A percentile compares a stretch with the other conserved stretches of the same genome.
These are phyloP conservation scores for Termitomyces sp. DNA, from an alignment of 768 basidiomycete species.

Conservation along the genomic window DNA sequence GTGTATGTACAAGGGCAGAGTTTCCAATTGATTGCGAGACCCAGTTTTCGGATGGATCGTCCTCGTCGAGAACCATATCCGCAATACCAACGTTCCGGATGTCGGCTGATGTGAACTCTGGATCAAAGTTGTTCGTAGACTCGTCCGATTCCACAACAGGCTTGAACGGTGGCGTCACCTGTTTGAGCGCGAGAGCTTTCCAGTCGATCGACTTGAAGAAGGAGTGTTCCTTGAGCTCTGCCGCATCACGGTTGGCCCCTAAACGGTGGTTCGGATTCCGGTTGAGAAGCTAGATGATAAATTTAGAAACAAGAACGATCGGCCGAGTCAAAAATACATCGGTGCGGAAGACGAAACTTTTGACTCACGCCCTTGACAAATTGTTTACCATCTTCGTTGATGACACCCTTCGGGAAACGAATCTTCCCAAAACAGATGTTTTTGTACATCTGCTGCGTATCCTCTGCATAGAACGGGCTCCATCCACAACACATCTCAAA, in stretches of 20 bases:
- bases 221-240: constrained; percentile 90
- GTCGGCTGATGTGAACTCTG: constrained; percentile 94
- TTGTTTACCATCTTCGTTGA: constrained; percentile 96
- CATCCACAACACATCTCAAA: constrained; percentile 99
- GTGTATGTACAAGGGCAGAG: constrained; percentile 45
- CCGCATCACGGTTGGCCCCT: constrained; percentile 86
- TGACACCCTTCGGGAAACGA: constrained; percentile 93
- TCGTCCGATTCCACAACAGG: constrained; percentile 98
- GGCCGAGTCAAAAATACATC: no score
- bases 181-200: constrained; percentile 78
- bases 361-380: constrained; percentile 93
- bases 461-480: constrained; percentile 99
- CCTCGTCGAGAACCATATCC: constrained; percentile 47
- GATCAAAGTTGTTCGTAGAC: constrained; percentile 96
- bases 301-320: constrained; percentile 1
- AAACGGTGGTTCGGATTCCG: constrained; percentile 97
- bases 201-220: constrained; percentile 95
- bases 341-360: neutral
- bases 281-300: constrained; percentile 72
- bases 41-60: constrained; percentile 72
- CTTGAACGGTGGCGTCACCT: constrained; percentile 96
- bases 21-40: constrained; percentile 42
- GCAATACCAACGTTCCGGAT: constrained; percentile 64
- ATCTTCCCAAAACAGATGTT: constrained; percentile 99
- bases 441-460: constrained; percentile 99